phyloP scores from a whole-genome alignment of 371 early-diverging fungal species.

The Apophysomyces elegans region DNA sequence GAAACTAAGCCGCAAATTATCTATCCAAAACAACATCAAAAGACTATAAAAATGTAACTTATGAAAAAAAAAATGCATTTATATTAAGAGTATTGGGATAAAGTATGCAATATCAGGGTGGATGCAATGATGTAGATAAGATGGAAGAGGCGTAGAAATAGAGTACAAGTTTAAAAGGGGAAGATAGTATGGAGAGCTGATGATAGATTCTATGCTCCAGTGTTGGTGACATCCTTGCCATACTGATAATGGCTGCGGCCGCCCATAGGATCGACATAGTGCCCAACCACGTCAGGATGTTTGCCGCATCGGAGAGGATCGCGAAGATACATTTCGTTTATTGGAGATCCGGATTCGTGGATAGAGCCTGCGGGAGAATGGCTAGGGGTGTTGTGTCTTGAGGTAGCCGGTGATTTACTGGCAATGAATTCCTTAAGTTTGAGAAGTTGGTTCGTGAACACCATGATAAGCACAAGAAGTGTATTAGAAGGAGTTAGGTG shows the following conservation, averaged over 20 bases:
- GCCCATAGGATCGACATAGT: slow-evolving; percentile 49
- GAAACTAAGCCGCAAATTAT: no score
- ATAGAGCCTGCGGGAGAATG: not conserved
- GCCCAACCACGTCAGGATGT: slow-evolving; percentile 24
- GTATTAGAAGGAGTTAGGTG: not conserved
- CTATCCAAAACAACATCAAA: not conserved
- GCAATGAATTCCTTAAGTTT: slow-evolving; percentile 3
- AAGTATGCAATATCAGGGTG: no score
- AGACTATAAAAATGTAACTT: not conserved
- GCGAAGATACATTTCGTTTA: slow-evolving; percentile 1
- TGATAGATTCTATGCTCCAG: slow-evolving; percentile 28
- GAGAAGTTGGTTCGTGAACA: not conserved
- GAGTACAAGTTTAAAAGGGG: not conserved
- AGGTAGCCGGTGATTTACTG: not conserved
- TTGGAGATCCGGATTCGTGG: not conserved
- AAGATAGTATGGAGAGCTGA: not conserved
- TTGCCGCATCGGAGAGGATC: slow-evolving; percentile 6
- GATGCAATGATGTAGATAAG: not conserved
- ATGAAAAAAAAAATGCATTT: not conserved
- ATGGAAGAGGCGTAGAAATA: not conserved
- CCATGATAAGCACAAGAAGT: not conserved
- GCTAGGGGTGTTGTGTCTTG: not conserved
- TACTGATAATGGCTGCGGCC: slow-evolving; percentile 24
- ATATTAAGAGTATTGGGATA: not conserved
- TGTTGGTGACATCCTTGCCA: slow-evolving; percentile 34